Evolutionary conservation across 116 monocot species (phyloP), one percentile per base, ranked within the genome.

Genomic region (Cymodocea nodosa): DNA sequence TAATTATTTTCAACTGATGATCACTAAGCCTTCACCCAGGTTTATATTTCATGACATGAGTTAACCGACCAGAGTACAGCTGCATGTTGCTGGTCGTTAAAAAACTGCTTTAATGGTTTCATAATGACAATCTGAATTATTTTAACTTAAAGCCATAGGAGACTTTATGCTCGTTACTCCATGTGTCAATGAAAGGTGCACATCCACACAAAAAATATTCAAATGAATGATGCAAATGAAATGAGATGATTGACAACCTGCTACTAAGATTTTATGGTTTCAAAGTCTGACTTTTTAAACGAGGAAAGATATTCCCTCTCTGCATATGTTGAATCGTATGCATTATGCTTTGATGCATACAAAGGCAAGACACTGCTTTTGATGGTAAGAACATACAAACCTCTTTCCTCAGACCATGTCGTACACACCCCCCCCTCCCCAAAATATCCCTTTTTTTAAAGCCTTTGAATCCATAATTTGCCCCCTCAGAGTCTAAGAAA

Each of bases 371-470:
- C 5, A 35, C 12, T n/a, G 18, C 37, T 34, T 17, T n/a, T 6
- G 44, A n/a, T 51, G 25, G 12, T 49, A 25, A 49, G n/a, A 34
- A 49, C 35, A 51, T 52, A 63, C 52, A 53, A 75, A 89, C 95
- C 87, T 90, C 87, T 73, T 90, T 85, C 36, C 95, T 76, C 40
- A 95, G 61, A 73, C 71, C 68, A 60, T 74, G 70, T 48, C 90
- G 87, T 51, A 91, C n/a, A n/a, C n/a, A n/a, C n/a, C n/a, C n/a
- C n/a, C 80, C 82, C 97, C 97, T 60, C 97, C 97, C 63, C 91
- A 97, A 68, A 97, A 97, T 56, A 97, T 84, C 73, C 85, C 79
- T 65, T 80, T 87, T 68, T 72, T 85, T 65, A 97, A 73, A 54
- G 78, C 84, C 48, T 85, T 80, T 67, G 88, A 80, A 82, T 97